phyloP scores from a whole-genome alignment of 306 rosid genomes.

The Vicia sativa region DNA sequence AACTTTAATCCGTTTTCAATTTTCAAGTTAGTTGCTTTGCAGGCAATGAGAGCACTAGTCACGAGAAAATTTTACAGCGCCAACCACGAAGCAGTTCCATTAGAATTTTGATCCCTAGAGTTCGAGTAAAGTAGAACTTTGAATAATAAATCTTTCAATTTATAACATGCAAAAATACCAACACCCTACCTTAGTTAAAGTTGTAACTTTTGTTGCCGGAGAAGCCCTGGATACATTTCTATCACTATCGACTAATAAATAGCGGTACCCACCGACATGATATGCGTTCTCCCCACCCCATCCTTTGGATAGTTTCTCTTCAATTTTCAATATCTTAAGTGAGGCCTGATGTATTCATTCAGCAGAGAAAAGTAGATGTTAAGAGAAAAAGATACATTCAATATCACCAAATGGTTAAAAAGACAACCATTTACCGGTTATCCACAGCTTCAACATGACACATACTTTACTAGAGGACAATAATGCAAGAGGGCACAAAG shows the following conservation, averaged over 20 bases:
- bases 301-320: conserved; percentile 95
- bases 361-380: conserved; percentile 37
- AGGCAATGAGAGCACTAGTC: conserved; percentile 18
- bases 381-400: conserved; percentile 26
- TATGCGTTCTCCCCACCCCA: conserved; percentile 99
- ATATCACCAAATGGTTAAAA: conserved; percentile 1
- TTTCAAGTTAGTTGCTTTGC: conserved; percentile 10
- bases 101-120: conserved; percentile 24
- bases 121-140: conserved; percentile 17
- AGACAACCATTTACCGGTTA: background rate
- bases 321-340: conserved; percentile 78
- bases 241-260: conserved; percentile 83
- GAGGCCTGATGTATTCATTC: conserved; percentile 64
- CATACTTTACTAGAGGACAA: conserved; percentile 4
- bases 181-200: conserved; percentile 76
- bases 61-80: background rate
- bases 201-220: conserved; percentile 89
- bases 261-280: conserved; percentile 92
- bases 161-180: conserved; percentile 31
- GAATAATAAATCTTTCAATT: conserved; percentile 27
- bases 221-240: conserved; percentile 92
- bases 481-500: conserved; percentile 2
- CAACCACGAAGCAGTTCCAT: conserved; percentile 25
- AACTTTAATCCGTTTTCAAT: conserved; percentile 20
- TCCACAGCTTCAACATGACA: conserved; percentile 22